These are phyloP conservation scores for Jamesozyma spencerorum DNA, from an alignment of 805 yeast species.

Conservation along the genomic window DNA sequence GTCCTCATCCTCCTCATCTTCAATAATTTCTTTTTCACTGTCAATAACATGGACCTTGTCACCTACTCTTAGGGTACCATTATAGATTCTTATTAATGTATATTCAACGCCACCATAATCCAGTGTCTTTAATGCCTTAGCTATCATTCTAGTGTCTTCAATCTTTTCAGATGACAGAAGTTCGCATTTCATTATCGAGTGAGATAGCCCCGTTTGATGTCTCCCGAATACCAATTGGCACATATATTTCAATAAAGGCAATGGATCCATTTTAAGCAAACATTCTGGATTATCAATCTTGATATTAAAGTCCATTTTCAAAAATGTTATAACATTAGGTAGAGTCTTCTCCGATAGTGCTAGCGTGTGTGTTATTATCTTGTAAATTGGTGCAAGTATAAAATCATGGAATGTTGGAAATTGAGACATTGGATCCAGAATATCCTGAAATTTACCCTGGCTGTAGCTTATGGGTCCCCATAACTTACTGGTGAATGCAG, in stretches of 20 bases:
- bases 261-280: constrained; percentile 44
- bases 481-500: constrained; percentile 42
- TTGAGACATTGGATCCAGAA: constrained; percentile 13
- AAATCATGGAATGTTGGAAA: constrained; percentile 50
- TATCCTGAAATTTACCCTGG: constrained; percentile 37
- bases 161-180: neutral
- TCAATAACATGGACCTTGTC: constrained; percentile 47
- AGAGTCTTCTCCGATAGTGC: constrained; percentile 35
- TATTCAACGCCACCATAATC: constrained; percentile 47
- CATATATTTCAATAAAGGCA: constrained; percentile 46
- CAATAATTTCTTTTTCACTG: constrained; percentile 5
- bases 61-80: constrained; percentile 49
- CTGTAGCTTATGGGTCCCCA: constrained; percentile 70
- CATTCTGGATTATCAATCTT: constrained; percentile 30
- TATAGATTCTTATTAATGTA: constrained; percentile 49
- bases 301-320: constrained; percentile 43
- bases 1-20: constrained; percentile 40
- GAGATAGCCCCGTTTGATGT: constrained; percentile 43
- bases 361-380: constrained; percentile 53
- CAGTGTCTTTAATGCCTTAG: constrained; percentile 49
- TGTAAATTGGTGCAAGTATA: constrained; percentile 72
- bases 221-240: constrained; percentile 45
- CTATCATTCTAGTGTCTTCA: constrained; percentile 15
- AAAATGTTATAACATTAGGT: constrained; percentile 33
- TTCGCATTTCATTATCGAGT: constrained; percentile 17